Base-by-base conservation (phyloP, 345 rosid genomes). In the Pelargonium nanum region DNA sequence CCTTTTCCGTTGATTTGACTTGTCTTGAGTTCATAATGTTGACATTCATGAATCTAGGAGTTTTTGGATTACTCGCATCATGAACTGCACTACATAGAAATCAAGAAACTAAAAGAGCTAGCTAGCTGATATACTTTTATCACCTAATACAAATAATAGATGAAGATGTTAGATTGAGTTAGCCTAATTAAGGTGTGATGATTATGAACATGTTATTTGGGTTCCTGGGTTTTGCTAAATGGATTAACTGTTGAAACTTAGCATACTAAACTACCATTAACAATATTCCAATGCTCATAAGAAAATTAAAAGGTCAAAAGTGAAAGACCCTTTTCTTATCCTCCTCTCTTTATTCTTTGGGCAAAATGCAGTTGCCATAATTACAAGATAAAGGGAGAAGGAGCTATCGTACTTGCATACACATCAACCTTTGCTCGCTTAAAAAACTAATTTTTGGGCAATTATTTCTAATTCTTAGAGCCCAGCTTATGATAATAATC, bases 401-500 rank as follows among this genome's bases (percentile, higher is more conserved):
- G 21, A 19, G 55, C 55, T 9, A 52, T 52, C 15, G 16, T 40
- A 30, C 40, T 30, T 30, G 40, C 40, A 5, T 34, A 15, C 12
- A 10, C 45, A 9, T 34, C 12, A 34, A 9, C 45, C 45, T 34
- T 34, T 4, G 45, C 7, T 34, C 1, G 45, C 45, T 34, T 10
- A 34, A 60, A 58, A 52, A 24, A 55, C 40, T 26, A 58, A 19
- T 59, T 58, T 52, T 58, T 32, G n/a, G n/a, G 68, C 60, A 65
- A 68, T 48, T 57, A 58, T 63, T 57, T 62, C 75, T 68, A 67
- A 34, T 51, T 69, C 51, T 74, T 64, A 70, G 66, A 72, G 62
- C 74, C 70, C 73, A 70, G 61, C 69, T 61, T 45, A 70, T 32
- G 58, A 72, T 58, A 63, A 63, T 68, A 68, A 76, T 76, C 76